These are phyloP conservation scores for Phialophora chinensis DNA, from an alignment of 2,329 filamentous ascomycete species.

Conservation along the genomic window DNA sequence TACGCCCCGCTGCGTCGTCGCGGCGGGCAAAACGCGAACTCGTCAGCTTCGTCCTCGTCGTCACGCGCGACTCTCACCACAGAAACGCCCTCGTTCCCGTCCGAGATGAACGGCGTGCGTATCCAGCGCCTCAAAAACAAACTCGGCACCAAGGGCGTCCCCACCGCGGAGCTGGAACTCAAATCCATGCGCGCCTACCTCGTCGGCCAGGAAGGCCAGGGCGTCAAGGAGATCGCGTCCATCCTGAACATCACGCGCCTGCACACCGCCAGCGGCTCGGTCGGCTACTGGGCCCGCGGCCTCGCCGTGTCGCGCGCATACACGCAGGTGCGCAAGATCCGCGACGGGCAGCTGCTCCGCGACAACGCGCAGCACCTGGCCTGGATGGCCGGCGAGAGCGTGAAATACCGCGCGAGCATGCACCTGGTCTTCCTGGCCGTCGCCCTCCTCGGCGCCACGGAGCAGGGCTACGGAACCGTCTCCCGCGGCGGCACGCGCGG, in stretches of 20 bases:
- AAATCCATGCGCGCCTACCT: constrained; percentile 68
- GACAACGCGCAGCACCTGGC: constrained; percentile 49
- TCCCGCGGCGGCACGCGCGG: constrained; percentile 23
- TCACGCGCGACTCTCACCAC: constrained; percentile 4
- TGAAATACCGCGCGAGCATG: constrained; percentile 36
- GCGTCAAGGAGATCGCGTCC: constrained; percentile 70
- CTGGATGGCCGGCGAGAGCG: constrained; percentile 42
- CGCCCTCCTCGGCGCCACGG: constrained; percentile 45
- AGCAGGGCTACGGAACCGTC: constrained; percentile 40
- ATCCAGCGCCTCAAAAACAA: constrained; percentile 76
- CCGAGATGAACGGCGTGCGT: constrained; percentile 64
- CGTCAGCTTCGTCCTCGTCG: background rate
- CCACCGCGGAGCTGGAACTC: constrained; percentile 74
- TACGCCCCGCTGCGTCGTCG: constrained; percentile 62
- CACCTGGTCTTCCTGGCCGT: constrained; percentile 40
- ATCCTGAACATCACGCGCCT: constrained; percentile 69
- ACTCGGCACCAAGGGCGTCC: constrained; percentile 71
- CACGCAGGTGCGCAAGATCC: constrained; percentile 47
- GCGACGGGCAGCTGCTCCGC: constrained; percentile 45
- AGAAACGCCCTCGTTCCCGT: constrained; percentile 1
- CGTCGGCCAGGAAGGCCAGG: constrained; percentile 69
- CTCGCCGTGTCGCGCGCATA: constrained; percentile 51
- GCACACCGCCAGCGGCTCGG: constrained; percentile 49
- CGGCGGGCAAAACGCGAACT: constrained; percentile 3
- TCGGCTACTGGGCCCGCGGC: constrained; percentile 48